These are phyloP conservation scores for Sorghum bicolor DNA, from an alignment of 176 grass and related monocot species.

Conservation along the genomic window DNA sequence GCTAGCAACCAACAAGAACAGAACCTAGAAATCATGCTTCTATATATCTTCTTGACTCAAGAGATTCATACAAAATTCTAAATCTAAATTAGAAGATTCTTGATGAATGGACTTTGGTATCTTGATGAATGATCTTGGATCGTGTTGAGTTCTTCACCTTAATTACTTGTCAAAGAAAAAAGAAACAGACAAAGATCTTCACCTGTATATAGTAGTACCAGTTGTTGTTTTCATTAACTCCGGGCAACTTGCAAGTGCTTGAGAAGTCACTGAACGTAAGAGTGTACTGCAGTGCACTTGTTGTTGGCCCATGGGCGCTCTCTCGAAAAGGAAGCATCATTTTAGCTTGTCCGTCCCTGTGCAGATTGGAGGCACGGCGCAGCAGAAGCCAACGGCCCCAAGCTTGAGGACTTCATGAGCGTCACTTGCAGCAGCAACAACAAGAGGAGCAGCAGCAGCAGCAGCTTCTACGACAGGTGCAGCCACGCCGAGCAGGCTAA, in stretches of 20 bases:
- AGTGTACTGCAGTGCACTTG: background rate
- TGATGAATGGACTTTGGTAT: too few relatives aligned
- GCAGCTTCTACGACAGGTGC: conserved; percentile 34
- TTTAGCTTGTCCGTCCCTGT: background rate
- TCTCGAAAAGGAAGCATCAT: background rate
- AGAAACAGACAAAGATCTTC: too few relatives aligned
- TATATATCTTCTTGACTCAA: background rate
- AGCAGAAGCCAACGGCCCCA: conserved; percentile 52
- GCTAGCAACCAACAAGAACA: background rate
- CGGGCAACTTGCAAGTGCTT: too few relatives aligned
- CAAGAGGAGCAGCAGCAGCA: background rate
- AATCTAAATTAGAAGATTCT: background rate
- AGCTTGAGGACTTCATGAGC: conserved; percentile 82
- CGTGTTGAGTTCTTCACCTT: background rate
- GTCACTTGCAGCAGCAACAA: conserved; percentile 35
- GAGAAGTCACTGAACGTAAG: background rate
- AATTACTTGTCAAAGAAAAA: too few relatives aligned
- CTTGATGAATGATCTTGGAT: background rate
- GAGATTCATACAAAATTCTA: background rate
- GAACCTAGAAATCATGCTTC: background rate
- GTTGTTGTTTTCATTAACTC: too few relatives aligned
- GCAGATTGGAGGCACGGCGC: conserved; percentile 65
- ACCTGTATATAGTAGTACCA: too few relatives aligned
- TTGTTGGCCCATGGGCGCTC: background rate
- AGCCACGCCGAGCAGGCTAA: conserved; percentile 16